Evolutionary conservation across 2,329 filamentous ascomycete genomes (phyloP), one percentile per base, ranked within the genome.

Genomic region (Akanthomyces lecanii): DNA sequence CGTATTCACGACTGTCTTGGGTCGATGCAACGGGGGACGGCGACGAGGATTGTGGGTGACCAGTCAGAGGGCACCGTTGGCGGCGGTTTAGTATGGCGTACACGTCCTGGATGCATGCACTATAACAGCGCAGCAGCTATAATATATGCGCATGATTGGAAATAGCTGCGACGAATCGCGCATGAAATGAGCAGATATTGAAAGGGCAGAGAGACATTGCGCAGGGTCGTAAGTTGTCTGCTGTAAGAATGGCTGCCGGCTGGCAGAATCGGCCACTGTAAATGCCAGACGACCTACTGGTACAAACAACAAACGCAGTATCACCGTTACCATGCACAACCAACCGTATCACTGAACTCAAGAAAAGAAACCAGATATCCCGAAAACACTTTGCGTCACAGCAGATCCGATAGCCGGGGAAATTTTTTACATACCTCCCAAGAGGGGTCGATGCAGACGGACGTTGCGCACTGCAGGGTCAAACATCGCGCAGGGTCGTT

Each of bases 401-500:
- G n/a, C 50, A 48, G n/a, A 23, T 38, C 57, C 28, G 38, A 44
- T 25, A 45, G 5, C 10, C 36, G 28, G 11, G 28, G 5, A 3
- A 54, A 38, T 38, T 40, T 16, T 23, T 14, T 2, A 42, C 59
- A 61, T 61, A 48, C 59, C 51, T 61, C 14, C 5, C 16, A 45
- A 47, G 59, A 47, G 51, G 57, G 59, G 42, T 45, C 36, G 51
- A 48, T 42, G 50, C 42, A 55, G 59, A 10, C 25, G 14, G 21
- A 21, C 21, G 14, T 40, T 21, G 45, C 28, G 18, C 28, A 11
- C 33, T 36, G 10, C 33, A 36, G 8, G 33, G 33, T 11, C 33
- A 36, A 36, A 36, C 33, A 36, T 36, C 4, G 33, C 23, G 14
- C 4, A 38, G 25, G 6, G 16, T 23, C 58, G 18, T 7, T 28